Conservation (phyloP, 306 rosid genomes). For the Sicyos baderoa region DNA sequence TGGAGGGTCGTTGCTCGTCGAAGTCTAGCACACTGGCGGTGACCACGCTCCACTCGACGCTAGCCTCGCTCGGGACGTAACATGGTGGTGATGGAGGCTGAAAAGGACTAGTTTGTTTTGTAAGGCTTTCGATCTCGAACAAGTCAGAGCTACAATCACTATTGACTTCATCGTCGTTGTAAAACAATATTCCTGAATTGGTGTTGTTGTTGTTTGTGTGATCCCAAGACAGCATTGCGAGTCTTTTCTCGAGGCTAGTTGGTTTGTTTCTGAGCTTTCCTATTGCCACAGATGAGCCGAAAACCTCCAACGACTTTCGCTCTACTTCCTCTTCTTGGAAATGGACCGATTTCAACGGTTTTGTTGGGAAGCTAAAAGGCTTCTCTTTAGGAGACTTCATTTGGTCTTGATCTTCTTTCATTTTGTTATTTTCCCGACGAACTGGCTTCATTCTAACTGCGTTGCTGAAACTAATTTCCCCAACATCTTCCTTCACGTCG, state of each 20-base stretch:
- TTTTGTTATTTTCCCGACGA: too few relatives aligned
- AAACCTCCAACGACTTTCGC: constrained; percentile 63
- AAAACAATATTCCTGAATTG: background rate
- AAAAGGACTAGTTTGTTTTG: constrained; percentile 44
- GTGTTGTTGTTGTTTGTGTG: background rate
- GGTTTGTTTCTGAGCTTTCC: constrained; percentile 26
- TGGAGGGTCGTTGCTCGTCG: constrained; percentile 34
- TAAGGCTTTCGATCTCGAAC: constrained; percentile 78
- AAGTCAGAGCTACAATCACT: constrained; percentile 96
- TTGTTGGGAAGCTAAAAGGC: constrained; percentile 27
- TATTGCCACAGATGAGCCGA: constrained; percentile 35
- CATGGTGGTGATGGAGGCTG: constrained; percentile 8
- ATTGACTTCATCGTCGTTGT: constrained; percentile 34
- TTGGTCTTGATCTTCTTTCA: background rate
- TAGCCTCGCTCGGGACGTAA: constrained; percentile 87
- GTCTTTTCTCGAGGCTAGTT: constrained; percentile 50
- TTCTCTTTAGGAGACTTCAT: background rate
- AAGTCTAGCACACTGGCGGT: constrained; percentile 81
- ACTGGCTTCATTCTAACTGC: background rate
- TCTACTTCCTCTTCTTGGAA: constrained; percentile 25
- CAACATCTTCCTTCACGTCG: constrained; percentile 33
- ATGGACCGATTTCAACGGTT: constrained; percentile 19
- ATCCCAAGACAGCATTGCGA: constrained; percentile 19
- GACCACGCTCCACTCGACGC: constrained; percentile 92
- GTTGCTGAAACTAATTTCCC: constrained; percentile 52